Percentiles rank a stretch among this genome's conserved stretches.
These are phyloP conservation scores for Shiraia sp. DNA, from an alignment of 2,329 filamentous ascomycete species.

Conservation along the genomic window DNA sequence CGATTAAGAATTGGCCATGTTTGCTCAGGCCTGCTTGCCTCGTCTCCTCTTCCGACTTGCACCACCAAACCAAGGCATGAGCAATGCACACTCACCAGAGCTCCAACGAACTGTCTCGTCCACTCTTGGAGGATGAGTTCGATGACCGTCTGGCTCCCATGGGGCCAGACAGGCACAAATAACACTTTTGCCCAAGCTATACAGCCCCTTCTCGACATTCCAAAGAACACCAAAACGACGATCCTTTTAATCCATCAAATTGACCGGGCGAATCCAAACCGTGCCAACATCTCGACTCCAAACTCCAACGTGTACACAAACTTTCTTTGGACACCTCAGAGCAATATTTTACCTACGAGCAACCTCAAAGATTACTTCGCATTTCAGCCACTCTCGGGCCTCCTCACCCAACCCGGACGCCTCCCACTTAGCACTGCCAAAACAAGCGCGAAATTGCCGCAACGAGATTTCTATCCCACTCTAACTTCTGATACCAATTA, in stretches of 20 bases:
- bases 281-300: neutral
- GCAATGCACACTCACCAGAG: neutral
- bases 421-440: too few species aligned
- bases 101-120: slow-evolving; percentile 1
- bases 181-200: slow-evolving; percentile 3
- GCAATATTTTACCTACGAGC: too few species aligned
- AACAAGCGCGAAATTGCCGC: too few species aligned
- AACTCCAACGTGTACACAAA: neutral
- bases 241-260: slow-evolving; percentile 4
- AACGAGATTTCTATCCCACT: too few species aligned
- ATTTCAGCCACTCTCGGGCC: too few species aligned
- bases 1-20: slow-evolving; percentile 14
- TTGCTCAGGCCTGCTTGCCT: slow-evolving; percentile 6
- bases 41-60: neutral
- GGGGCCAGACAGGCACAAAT: slow-evolving; percentile 1
- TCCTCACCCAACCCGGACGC: too few species aligned
- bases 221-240: neutral
- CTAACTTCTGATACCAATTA: too few species aligned
- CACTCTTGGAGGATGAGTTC: slow-evolving; percentile 3
- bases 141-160: slow-evolving; percentile 10
- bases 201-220: neutral
- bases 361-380: too few species aligned
- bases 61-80: too few species aligned
- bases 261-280: neutral
- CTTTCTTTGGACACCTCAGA: too few species aligned